These are phyloP conservation scores for Lasiodiplodia hormozganensis DNA, from an alignment of 2,329 filamentous ascomycete genomes.

Conservation along the genomic window DNA sequence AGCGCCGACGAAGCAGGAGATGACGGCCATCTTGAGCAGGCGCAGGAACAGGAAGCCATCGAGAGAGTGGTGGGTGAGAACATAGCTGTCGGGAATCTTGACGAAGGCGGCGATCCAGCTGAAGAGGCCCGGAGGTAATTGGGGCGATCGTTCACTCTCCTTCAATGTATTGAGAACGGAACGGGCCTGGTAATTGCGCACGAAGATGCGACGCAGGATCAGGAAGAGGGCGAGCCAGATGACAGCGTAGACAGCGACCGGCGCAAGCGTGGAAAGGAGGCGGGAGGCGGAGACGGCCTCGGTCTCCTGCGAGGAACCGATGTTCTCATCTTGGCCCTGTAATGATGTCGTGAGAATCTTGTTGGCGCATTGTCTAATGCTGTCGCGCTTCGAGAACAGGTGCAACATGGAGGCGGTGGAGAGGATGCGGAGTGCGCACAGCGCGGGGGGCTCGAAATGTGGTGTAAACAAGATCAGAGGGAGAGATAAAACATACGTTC, in stretches of 20 bases:
- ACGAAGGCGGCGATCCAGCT: slow-evolving; percentile 58
- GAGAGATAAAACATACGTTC: slow-evolving; percentile 4
- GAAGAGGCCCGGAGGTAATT: slow-evolving; percentile 32
- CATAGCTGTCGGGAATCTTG: slow-evolving; percentile 72
- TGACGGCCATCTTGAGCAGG: slow-evolving; percentile 67
- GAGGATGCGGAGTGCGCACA: not conserved
- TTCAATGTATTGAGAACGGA: slow-evolving; percentile 18
- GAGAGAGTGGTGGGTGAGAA: slow-evolving; percentile 88
- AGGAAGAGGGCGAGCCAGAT: slow-evolving; percentile 63
- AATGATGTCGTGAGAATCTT: slow-evolving; percentile 11
- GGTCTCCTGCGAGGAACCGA: slow-evolving; percentile 55
- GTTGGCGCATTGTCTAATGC: not conserved
- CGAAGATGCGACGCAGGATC: slow-evolving; percentile 55
- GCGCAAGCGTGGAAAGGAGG: slow-evolving; percentile 61
- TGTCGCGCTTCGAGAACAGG: not conserved
- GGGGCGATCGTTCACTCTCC: slow-evolving; percentile 26
- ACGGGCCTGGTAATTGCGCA: slow-evolving; percentile 64
- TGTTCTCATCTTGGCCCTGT: slow-evolving; percentile 45
- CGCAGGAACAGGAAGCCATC: slow-evolving; percentile 92
- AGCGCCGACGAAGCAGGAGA: slow-evolving; percentile 61
- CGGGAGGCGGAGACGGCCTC: slow-evolving; percentile 48
- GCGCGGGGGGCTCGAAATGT: not conserved
- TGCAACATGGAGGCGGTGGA: not conserved
- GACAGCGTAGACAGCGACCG: slow-evolving; percentile 57
- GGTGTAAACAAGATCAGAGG: not conserved